Evolutionary conservation across 2,329 filamentous ascomycete genomes (phyloP).

Genomic region (Helotiales sp.): DNA sequence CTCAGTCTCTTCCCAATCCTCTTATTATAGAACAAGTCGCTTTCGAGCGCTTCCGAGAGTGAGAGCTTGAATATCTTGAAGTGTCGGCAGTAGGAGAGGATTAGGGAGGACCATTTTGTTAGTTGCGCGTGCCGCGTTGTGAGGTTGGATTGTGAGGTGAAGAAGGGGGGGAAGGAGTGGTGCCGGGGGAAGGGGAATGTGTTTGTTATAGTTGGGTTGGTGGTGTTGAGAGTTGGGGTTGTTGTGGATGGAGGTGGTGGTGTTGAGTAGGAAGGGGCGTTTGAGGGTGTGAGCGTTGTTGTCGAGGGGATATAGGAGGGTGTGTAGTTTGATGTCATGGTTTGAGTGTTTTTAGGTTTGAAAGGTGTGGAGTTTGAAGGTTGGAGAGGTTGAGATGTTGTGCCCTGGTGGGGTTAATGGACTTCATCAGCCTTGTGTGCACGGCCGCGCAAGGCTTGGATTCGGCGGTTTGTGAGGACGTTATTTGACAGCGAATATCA

Average conservation of each 20-base stretch:
- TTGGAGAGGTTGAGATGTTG: not conserved
- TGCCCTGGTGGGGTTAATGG: not conserved
- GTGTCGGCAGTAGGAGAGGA: slow-evolving; percentile 82
- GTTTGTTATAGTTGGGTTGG: not conserved
- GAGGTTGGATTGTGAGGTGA: slow-evolving; percentile 78
- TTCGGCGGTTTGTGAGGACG: not conserved
- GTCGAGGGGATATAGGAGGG: not conserved
- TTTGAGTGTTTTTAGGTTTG: not conserved
- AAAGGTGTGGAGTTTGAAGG: not conserved
- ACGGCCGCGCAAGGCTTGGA: slow-evolving; percentile 3
- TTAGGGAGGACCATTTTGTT: slow-evolving; percentile 82
- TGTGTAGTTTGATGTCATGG: slow-evolving; percentile 8
- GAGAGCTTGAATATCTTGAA: slow-evolving; percentile 78
- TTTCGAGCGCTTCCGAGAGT: slow-evolving; percentile 63
- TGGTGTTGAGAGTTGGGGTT: not conserved
- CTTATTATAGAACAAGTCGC: slow-evolving; percentile 63
- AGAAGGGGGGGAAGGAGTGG: slow-evolving; percentile 84
- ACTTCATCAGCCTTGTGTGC: slow-evolving; percentile 11
- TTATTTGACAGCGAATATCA: not conserved
- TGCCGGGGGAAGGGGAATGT: slow-evolving; percentile 63
- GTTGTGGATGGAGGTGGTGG: not conserved
- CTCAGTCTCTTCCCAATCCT: slow-evolving; percentile 57
- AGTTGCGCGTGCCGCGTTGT: slow-evolving; percentile 77
- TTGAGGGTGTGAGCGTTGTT: not conserved
- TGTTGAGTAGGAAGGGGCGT: not conserved